phyloP scores from a whole-genome alignment of 805 yeast species.

The Spathaspora girioi region DNA sequence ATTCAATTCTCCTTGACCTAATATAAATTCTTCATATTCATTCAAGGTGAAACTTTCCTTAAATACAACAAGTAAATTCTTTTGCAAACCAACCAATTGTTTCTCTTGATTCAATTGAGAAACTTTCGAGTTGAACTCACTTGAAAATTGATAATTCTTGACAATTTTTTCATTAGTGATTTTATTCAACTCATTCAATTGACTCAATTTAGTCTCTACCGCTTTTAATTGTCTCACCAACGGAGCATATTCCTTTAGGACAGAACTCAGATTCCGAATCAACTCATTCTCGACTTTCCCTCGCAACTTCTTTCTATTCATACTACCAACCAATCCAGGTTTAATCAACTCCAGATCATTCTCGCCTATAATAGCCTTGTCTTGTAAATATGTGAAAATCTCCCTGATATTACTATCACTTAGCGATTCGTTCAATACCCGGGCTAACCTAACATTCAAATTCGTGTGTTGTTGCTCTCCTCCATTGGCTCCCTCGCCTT shows the following conservation, averaged over 20 bases:
- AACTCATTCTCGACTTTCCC: slow-evolving; percentile 60
- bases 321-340: slow-evolving; percentile 52
- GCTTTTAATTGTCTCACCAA: slow-evolving; percentile 22
- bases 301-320: slow-evolving; percentile 56
- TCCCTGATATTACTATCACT: slow-evolving; percentile 36
- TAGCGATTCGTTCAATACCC: slow-evolving; percentile 46
- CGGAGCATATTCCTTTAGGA: slow-evolving; percentile 32
- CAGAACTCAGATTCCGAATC: slow-evolving; percentile 45
- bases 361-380: slow-evolving; percentile 19
- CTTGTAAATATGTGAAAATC: slow-evolving; percentile 27
- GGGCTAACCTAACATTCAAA: slow-evolving; percentile 34
- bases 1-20: slow-evolving; percentile 45
- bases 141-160: slow-evolving; percentile 18
- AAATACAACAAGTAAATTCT: slow-evolving; percentile 48
- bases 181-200: slow-evolving; percentile 17
- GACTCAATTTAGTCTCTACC: slow-evolving; percentile 15
- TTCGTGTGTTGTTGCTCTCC: neutral
- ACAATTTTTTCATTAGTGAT: slow-evolving; percentile 41
- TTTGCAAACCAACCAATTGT: slow-evolving; percentile 43
- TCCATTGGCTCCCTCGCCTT: slow-evolving; percentile 1
- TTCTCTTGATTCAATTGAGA: slow-evolving; percentile 25
- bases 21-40: slow-evolving; percentile 65
- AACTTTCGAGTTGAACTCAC: slow-evolving; percentile 21
- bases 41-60: slow-evolving; percentile 62
- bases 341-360: slow-evolving; percentile 33